Base-by-base conservation (phyloP, 2,329 filamentous ascomycete genomes). In the Teratosphaeria epicoccoides region DNA sequence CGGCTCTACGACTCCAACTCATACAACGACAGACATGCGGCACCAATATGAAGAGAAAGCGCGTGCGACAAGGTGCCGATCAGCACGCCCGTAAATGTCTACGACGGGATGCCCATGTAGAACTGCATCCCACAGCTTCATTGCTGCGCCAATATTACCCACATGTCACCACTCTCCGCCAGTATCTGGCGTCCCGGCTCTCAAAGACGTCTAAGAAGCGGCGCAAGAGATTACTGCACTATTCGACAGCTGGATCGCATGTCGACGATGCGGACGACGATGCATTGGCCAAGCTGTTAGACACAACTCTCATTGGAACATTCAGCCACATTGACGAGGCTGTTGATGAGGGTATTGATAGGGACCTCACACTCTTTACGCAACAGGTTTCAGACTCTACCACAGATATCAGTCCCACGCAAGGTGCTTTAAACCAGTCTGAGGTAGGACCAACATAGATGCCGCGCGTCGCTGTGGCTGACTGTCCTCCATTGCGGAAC, bases 291-390 rank as follows among this genome's bases (percentile, higher is more conserved):
- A 64, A 64, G 2, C 68, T 90, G 22, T 78, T 94, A 28, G 86
- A 93, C 68, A 77, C 76, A 1, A 83, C 81, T 1, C 67, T 91
- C n/a, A 76, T 94, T 43, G 85, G 84, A 37, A 66, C 75, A 12
- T 55, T 61, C 28, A 61, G 66, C 46, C 55, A 64, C 17, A 55
- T 77, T 40, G 74, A 75, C 68, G 70, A 77, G 55, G 75, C 80
- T 22, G 49, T 49, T 23, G 44, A 46, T 28, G 53, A 59, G 58
- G 84, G 82, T 72, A 44, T 68, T 24, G 61, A 68, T 6, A 60
- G 61, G 44, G 73, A 75, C 29, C 63, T 76, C n/a, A 63, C 66
- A 11, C 48, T 62, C 22, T 76, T 75, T 59, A 72, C 73, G 1
- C 73, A 75, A 50, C 70, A 74, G 52, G 54, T 71, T 6, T 64